These are phyloP conservation scores for Adenanthera pavonina DNA, from an alignment of 306 rosid species.

Conservation along the genomic window DNA sequence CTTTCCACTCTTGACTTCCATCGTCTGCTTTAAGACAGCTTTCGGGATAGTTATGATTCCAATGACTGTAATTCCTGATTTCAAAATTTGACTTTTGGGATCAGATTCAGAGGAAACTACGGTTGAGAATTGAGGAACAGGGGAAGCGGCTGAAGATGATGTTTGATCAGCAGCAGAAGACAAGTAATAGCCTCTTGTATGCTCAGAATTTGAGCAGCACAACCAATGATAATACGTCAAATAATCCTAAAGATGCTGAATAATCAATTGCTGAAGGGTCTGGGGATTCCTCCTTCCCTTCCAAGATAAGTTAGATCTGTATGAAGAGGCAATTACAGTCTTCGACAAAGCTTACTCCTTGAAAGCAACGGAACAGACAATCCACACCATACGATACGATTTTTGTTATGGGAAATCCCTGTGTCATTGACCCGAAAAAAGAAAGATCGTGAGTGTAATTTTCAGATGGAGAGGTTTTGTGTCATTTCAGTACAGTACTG, in stretches of 20 bases:
- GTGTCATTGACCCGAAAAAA: background rate
- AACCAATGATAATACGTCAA: conserved; percentile 37
- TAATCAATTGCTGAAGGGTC: conserved; percentile 37
- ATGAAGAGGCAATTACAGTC: conserved; percentile 25
- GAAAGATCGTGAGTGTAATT: background rate
- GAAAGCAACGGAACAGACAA: conserved; percentile 3
- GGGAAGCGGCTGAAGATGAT: conserved; percentile 58
- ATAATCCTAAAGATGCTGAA: conserved; percentile 36
- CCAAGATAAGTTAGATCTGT: conserved; percentile 36
- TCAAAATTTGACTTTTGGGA: conserved; percentile 16
- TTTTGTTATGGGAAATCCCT: conserved; percentile 37
- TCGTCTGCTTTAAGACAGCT: background rate
- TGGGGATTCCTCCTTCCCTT: conserved; percentile 41
- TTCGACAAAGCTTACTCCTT: background rate
- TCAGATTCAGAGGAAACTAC: conserved; percentile 62
- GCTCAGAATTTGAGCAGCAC: conserved; percentile 28
- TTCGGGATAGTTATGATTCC: conserved; percentile 14
- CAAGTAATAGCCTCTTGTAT: conserved; percentile 35
- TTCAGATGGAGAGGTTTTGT: background rate
- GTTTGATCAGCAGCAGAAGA: conserved; percentile 61
- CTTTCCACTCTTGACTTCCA: background rate
- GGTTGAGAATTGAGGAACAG: conserved; percentile 62
- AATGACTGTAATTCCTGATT: background rate
- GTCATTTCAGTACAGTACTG: conserved; percentile 6
- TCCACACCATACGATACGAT: conserved; percentile 1